Evolutionary conservation across 345 rosid genomes (phyloP), one percentile per base, ranked within the genome.

Genomic region (Citrus cavaleriei): DNA sequence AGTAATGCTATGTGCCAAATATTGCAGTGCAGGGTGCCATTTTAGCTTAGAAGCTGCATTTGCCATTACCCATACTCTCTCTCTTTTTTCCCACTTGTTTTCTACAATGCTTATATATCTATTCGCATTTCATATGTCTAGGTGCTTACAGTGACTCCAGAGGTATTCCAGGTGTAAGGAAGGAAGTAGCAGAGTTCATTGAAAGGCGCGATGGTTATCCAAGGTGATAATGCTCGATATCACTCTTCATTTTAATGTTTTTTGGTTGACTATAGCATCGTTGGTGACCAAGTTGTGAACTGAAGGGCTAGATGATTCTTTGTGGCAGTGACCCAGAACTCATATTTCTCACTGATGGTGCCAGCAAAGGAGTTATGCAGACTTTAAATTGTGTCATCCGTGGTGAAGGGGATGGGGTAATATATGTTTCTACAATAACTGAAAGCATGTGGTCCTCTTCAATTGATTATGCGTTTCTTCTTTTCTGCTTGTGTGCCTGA

Each of bases 101-200:
- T 76, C n/a, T 49, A 54, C 34, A 21, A 27, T 74, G 72, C 34
- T 64, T 65, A 64, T 66, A 66, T 19, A 6, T 35, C 34, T 32
- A 32, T 73, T 80, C 27, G 4, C 77, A 68, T 27, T 22, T 40
- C 27, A 25, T 79, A 60, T 75, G 24, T 77, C 66, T 80, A 93
- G 99, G 99, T 85, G 98, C 99, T 86, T 96, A 96, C 84, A 93
- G 97, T 84, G 99, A 96, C 80, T 94, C 99, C 74, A 90, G 99
- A 83, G 99, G 99, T 55, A 66, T 93, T 81, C 97, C 96, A 0
- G 99, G 95, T 58, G 73, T 95, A 60, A 88, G 98, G 83, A 91
- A 95, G 88, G 99, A 93, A 84, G 99, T 95, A 61, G 96, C 99
- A 3, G 95, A 93, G 75, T 95, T 93, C 91, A 93, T 95, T 73